These are phyloP conservation scores for Solanum peruvianum DNA, from an alignment of 257 asterid genomes.

Conservation along the genomic window DNA sequence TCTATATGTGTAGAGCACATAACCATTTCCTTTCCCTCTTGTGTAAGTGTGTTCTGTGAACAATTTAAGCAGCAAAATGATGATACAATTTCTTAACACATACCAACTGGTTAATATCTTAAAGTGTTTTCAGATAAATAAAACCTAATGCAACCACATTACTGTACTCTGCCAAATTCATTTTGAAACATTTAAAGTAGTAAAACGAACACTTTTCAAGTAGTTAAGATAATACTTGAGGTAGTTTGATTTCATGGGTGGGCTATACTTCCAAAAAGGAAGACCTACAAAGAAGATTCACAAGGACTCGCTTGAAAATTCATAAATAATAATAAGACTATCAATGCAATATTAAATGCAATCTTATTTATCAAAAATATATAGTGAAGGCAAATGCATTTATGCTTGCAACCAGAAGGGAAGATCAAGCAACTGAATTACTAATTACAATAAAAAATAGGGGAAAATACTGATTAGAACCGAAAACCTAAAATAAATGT, in stretches of 20 bases:
- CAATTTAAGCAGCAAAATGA: not conserved
- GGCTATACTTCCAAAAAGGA: not conserved
- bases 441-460: not conserved
- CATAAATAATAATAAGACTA: not conserved
- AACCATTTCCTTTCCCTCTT: constrained; percentile 93
- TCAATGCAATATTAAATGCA: not conserved
- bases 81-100: not conserved
- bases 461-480: not conserved
- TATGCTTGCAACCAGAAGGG: not conserved
- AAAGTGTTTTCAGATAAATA: constrained; percentile 85
- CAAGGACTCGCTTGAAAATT: not conserved
- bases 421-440: not conserved
- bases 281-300: not conserved
- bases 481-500: not conserved
- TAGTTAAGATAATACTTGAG: not conserved
- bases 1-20: constrained; percentile 83
- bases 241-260: not conserved
- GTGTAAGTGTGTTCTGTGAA: too few species aligned
- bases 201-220: too few species aligned
- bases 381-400: not conserved
- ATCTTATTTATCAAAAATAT: not conserved
- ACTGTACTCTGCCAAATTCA: constrained; percentile 47
- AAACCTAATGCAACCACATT: constrained; percentile 88
- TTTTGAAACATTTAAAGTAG: not conserved
- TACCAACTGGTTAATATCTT: constrained; percentile 94